Percentiles rank a stretch among this genome's conserved stretches.
Evolutionary conservation across 345 rosid genomes (phyloP).

Genomic region (Combretum micranthum): DNA sequence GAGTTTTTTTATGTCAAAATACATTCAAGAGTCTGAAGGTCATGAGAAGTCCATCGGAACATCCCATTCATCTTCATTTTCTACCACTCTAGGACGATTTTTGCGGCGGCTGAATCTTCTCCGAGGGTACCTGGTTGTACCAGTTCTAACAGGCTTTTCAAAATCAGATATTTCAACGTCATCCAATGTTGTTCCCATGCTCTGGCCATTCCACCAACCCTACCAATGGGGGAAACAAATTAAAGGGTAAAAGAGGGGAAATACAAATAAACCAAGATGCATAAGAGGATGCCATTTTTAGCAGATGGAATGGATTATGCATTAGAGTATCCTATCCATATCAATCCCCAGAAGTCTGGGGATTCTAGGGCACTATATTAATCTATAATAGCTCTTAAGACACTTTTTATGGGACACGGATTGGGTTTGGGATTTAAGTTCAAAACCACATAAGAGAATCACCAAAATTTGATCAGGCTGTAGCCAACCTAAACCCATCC

Average conservation of each 20-base stretch:
- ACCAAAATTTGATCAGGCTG: too few species aligned
- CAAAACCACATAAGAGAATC: too few species aligned
- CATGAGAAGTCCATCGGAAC: slow-evolving; percentile 56
- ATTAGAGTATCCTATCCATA: too few species aligned
- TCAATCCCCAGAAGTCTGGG: too few species aligned
- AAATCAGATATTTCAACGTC: slow-evolving; percentile 32
- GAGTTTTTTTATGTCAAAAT: too few species aligned
- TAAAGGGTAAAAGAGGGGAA: background rate
- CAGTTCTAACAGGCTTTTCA: slow-evolving; percentile 25
- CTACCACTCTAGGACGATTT: slow-evolving; percentile 22
- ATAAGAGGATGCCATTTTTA: background rate
- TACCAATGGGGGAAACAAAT: slow-evolving; percentile 13
- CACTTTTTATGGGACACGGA: too few species aligned
- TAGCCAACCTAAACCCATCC: too few species aligned
- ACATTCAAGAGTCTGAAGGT: slow-evolving; percentile 6
- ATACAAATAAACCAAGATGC: background rate
- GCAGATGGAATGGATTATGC: too few species aligned
- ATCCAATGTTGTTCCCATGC: slow-evolving; percentile 24
- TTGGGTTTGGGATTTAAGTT: too few species aligned
- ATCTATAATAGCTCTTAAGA: too few species aligned
- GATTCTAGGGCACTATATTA: too few species aligned
- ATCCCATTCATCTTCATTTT: slow-evolving; percentile 45
- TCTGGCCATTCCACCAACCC: slow-evolving; percentile 71
- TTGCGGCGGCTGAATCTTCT: slow-evolving; percentile 18
- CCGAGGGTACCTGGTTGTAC: slow-evolving; percentile 13